A percentile compares a stretch with the other conserved stretches of the same genome.
These are phyloP conservation scores for Hymenoscyphus albidus DNA, from an alignment of 2,329 filamentous ascomycete species.

Conservation along the genomic window DNA sequence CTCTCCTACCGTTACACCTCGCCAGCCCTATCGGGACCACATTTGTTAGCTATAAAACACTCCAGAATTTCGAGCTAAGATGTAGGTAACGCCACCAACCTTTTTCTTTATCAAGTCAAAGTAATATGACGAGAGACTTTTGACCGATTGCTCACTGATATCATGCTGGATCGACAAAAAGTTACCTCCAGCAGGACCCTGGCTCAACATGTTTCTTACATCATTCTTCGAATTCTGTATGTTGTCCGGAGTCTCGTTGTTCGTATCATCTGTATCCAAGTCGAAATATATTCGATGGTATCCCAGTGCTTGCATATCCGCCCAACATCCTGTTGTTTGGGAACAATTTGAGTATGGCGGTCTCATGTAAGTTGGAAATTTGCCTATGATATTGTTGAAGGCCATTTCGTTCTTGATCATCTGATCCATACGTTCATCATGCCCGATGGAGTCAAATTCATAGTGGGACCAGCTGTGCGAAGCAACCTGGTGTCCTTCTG, in stretches of 20 bases:
- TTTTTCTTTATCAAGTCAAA: slow-evolving; percentile 33
- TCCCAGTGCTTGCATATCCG: slow-evolving; percentile 35
- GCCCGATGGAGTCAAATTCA: neutral
- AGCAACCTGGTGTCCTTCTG: slow-evolving; percentile 52
- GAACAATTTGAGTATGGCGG: slow-evolving; percentile 38
- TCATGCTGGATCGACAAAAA: slow-evolving; percentile 44
- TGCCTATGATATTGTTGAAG: slow-evolving; percentile 49
- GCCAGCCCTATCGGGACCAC: slow-evolving; percentile 27
- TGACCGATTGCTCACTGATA: slow-evolving; percentile 34
- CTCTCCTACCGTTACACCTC: slow-evolving; percentile 42
- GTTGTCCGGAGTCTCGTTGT: slow-evolving; percentile 39
- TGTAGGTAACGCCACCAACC: neutral
- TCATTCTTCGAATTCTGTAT: slow-evolving; percentile 45
- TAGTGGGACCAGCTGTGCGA: slow-evolving; percentile 53
- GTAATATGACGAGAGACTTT: slow-evolving; percentile 32
- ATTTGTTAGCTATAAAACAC: neutral
- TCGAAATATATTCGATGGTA: slow-evolving; percentile 48
- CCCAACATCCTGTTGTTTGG: slow-evolving; percentile 37
- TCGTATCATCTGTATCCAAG: slow-evolving; percentile 48
- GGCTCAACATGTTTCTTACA: slow-evolving; percentile 38
- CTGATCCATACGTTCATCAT: slow-evolving; percentile 38
- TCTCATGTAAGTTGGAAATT: slow-evolving; percentile 50
- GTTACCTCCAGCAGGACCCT: slow-evolving; percentile 20
- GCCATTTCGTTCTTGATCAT: slow-evolving; percentile 53
- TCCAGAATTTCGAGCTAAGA: neutral